These are phyloP conservation scores for Aquanectria penicillioides DNA, from an alignment of 2,329 filamentous ascomycete genomes.

Conservation along the genomic window DNA sequence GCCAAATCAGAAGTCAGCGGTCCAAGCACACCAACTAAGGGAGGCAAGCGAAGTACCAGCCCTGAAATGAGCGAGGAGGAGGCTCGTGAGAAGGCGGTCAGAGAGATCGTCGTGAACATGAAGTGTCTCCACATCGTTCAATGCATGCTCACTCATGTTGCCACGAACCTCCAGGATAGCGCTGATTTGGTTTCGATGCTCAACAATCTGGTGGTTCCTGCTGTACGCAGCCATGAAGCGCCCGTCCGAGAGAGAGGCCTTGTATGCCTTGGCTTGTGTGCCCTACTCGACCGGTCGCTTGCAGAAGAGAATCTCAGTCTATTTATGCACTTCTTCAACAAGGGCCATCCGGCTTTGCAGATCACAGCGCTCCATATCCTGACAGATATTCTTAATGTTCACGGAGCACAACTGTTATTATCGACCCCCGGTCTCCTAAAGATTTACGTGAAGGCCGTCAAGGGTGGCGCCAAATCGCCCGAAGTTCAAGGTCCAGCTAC, in stretches of 20 bases:
- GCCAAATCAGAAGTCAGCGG: slow-evolving; percentile 86
- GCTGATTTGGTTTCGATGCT: slow-evolving; percentile 95
- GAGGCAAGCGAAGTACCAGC: slow-evolving; percentile 53
- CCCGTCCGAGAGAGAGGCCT: slow-evolving; percentile 92
- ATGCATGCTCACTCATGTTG: slow-evolving; percentile 95
- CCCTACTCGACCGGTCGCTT: slow-evolving; percentile 88
- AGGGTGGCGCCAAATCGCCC: slow-evolving; percentile 73
- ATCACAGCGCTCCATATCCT: slow-evolving; percentile 91
- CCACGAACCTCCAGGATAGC: slow-evolving; percentile 87
- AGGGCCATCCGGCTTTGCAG: slow-evolving; percentile 89
- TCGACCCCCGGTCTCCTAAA: slow-evolving; percentile 78
- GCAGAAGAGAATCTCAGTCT: slow-evolving; percentile 91
- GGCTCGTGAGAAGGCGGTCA: slow-evolving; percentile 78
- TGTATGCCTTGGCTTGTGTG: slow-evolving; percentile 89
- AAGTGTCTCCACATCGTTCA: slow-evolving; percentile 98
- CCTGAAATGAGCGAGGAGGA: slow-evolving; percentile 69
- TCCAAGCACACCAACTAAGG: slow-evolving; percentile 65
- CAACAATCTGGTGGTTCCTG: slow-evolving; percentile 95
- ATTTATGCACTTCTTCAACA: slow-evolving; percentile 95
- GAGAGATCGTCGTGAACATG: slow-evolving; percentile 96
- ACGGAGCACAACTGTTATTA: slow-evolving; percentile 81
- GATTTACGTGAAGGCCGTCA: slow-evolving; percentile 85
- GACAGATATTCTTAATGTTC: slow-evolving; percentile 90
- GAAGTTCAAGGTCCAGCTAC: slow-evolving; percentile 85
- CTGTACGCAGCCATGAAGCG: slow-evolving; percentile 91